phyloP scores from a whole-genome alignment of 106 monocot genomes.

The Agapanthus africanus region DNA sequence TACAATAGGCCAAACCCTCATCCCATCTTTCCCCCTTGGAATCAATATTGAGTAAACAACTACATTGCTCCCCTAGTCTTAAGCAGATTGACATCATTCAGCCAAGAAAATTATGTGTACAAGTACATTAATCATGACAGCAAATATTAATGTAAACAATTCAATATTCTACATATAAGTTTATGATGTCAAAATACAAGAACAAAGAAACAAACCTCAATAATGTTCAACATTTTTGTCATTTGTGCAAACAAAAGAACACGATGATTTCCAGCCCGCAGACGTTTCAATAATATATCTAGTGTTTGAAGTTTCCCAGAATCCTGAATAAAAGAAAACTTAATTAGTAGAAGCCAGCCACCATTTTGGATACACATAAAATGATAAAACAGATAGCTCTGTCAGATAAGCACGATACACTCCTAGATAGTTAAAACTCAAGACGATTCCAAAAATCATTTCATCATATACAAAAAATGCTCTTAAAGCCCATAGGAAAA shows the following conservation, averaged over 20 bases:
- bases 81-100: background rate
- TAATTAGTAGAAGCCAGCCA: conserved; percentile 8
- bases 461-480: background rate
- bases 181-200: background rate
- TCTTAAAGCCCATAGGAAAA: background rate
- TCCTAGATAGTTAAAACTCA: background rate
- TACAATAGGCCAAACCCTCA: too few relatives aligned
- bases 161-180: conserved; percentile 3
- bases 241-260: conserved; percentile 98
- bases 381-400: background rate
- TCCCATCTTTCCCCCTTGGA: too few relatives aligned
- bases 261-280: conserved; percentile 88
- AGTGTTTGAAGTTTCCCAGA: conserved; percentile 95
- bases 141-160: too few relatives aligned
- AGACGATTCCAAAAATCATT: background rate
- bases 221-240: conserved; percentile 98
- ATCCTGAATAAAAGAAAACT: conserved; percentile 48
- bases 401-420: conserved; percentile 3
- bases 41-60: too few relatives aligned
- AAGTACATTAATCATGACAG: too few relatives aligned
- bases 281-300: conserved; percentile 75
- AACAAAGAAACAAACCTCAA: conserved; percentile 66
- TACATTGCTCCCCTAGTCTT: too few relatives aligned
- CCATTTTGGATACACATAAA: background rate
- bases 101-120: background rate